Percentiles rank a stretch among this genome's conserved stretches.
Evolutionary conservation across 352 stramenopile species (phyloP).

Genomic region (Hyaloperonospora brassicae): DNA sequence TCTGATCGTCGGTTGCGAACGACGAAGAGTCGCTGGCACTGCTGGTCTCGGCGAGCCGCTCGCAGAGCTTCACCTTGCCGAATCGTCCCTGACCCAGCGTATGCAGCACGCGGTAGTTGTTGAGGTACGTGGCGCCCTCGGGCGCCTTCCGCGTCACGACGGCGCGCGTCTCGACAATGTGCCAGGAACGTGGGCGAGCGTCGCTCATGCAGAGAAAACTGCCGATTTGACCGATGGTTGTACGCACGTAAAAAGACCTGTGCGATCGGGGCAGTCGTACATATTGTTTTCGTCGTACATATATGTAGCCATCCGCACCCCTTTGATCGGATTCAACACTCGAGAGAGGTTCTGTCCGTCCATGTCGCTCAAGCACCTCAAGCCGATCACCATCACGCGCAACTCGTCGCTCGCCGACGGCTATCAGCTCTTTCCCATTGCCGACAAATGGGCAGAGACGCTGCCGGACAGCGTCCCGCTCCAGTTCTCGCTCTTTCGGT

Average conservation of each 20-base stretch:
- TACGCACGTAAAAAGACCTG: not conserved
- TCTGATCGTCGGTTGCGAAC: not conserved
- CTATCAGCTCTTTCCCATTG: slow-evolving; percentile 54
- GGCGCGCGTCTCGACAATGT: slow-evolving; percentile 59
- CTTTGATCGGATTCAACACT: not conserved
- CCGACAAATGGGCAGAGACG: slow-evolving; percentile 68
- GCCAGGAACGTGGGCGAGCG: slow-evolving; percentile 30
- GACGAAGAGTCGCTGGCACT: not conserved
- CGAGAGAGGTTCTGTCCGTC: not conserved
- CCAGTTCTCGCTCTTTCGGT: slow-evolving; percentile 73
- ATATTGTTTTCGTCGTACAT: not conserved
- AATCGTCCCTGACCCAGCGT: slow-evolving; percentile 72
- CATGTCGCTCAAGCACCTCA: slow-evolving; percentile 66
- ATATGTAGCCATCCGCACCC: not conserved
- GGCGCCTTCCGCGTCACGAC: slow-evolving; percentile 42
- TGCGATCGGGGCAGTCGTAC: not conserved
- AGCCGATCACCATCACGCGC: slow-evolving; percentile 45
- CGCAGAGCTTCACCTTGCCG: slow-evolving; percentile 80
- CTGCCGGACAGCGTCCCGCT: slow-evolving; percentile 55
- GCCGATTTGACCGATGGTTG: not conserved
- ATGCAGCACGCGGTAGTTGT: slow-evolving; percentile 72
- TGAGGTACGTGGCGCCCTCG: slow-evolving; percentile 53
- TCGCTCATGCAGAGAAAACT: slow-evolving; percentile 11
- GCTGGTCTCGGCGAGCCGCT: slow-evolving; percentile 30
- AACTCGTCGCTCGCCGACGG: slow-evolving; percentile 39